phyloP scores from a whole-genome alignment of 73 alveolate genomes.

The Chromera velia region DNA sequence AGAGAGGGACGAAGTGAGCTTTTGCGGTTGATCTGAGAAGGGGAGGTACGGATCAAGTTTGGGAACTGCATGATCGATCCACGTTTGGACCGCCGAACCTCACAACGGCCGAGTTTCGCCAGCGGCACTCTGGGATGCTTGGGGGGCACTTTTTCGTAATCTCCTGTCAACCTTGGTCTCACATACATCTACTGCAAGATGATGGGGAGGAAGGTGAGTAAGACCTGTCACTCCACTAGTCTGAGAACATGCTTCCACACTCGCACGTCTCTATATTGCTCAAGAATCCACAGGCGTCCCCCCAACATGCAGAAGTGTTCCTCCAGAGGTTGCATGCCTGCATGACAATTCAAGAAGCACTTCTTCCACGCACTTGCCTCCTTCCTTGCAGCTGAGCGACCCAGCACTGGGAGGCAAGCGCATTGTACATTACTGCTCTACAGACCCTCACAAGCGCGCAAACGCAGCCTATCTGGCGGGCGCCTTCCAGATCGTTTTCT shows the following conservation, averaged over 20 bases:
- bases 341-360: neutral
- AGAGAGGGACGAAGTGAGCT: too few species aligned
- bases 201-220: too few species aligned
- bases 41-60: too few species aligned
- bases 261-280: neutral
- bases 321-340: neutral
- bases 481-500: slow-evolving; percentile 6
- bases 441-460: slow-evolving; percentile 1
- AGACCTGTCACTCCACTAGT: neutral
- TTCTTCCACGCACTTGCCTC: neutral
- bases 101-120: too few species aligned
- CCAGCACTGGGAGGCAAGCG: neutral
- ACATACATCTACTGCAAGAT: too few species aligned
- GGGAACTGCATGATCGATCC: too few species aligned
- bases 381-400: neutral
- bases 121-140: too few species aligned
- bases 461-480: slow-evolving; percentile 19
- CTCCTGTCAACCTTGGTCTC: too few species aligned
- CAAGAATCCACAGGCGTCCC: neutral
- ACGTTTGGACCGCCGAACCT: too few species aligned
- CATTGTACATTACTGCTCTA: slow-evolving; percentile 12
- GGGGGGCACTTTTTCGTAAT: too few species aligned
- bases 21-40: too few species aligned
- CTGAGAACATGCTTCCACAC: neutral
- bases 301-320: neutral